Base-by-base conservation (phyloP, 441 rosid species). In the Iberis amara region DNA sequence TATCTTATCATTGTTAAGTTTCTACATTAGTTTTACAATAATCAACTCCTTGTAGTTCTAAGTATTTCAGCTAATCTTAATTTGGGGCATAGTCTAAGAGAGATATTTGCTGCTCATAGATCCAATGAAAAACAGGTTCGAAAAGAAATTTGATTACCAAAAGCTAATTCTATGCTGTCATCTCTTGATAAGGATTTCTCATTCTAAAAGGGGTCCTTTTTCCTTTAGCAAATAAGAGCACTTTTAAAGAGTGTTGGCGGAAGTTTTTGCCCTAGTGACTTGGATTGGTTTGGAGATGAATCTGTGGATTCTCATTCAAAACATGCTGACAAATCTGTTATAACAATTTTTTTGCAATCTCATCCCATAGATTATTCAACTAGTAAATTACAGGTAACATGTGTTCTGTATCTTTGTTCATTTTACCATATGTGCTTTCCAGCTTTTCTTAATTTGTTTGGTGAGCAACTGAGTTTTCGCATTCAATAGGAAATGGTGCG, bases 41-140 rank as follows among this genome's bases (percentile, higher is more conserved):
- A 24, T 35, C 55, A 15, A 41, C 36, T 59, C 35, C 33, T 1
- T 10, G 18, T 58, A 31, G 5, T n/a, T 31, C 43, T 47, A 38
- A 36, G 35, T 56, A 33, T 69, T 67, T 70, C 82, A 92, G 98
- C 75, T 57, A 64, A 63, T 75, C 78, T 79, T 69, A 80, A 82
- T 70, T 52, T 82, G 76, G 98, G 96, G 69, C 88, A 76, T 58
- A 77, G 86, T 73, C 73, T 92, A 28, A 74, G 96, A 70, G 96
- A 88, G 66, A 79, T 92, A 60, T 92, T 88, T 73, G 81, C 86
- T 46, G 82, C 89, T 47, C 83, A 88, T 74, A 77, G 95, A 72
- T 72, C 91, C 37, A 89, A 86, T 69, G 98, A 92, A 75, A 79
- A 82, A 68, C 94, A 92, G 95, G 98, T 88, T 55, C 58, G 8